A percentile compares a stretch with the other conserved stretches of the same genome.
Evolutionary conservation across 257 asterid genomes (phyloP).

Genomic region (Jacaranda copaia): DNA sequence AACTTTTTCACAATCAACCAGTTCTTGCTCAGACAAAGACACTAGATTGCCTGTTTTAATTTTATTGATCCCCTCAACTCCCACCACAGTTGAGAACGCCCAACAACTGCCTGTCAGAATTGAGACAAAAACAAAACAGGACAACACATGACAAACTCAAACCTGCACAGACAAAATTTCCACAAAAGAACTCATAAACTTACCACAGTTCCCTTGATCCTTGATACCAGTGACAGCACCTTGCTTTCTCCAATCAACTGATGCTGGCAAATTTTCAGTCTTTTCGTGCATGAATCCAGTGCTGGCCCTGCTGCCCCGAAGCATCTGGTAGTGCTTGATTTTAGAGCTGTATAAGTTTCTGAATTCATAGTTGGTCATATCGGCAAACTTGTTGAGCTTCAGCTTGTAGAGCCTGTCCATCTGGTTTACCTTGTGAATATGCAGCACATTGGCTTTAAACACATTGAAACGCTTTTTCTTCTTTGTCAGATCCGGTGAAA

Average conservation of each 20-base stretch:
- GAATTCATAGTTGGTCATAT: conserved; percentile 81
- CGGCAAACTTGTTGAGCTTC: conserved; percentile 79
- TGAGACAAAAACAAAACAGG: not conserved
- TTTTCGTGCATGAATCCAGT: conserved; percentile 67
- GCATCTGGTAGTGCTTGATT: conserved; percentile 66
- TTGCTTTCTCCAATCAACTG: conserved; percentile 84
- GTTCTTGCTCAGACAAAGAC: conserved; percentile 87
- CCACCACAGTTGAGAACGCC: conserved; percentile 93
- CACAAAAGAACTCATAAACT: conserved; percentile 20
- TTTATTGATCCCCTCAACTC: conserved; percentile 90
- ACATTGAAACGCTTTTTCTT: conserved; percentile 79
- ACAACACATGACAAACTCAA: not conserved
- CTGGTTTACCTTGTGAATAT: conserved; percentile 68
- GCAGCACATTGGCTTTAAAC: conserved; percentile 77
- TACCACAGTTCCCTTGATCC: conserved; percentile 91
- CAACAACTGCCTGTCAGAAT: conserved; percentile 79
- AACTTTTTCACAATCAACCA: conserved; percentile 81
- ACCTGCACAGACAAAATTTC: not conserved
- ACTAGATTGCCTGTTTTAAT: conserved; percentile 68
- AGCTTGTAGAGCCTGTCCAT: conserved; percentile 85
- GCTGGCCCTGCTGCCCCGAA: conserved; percentile 50
- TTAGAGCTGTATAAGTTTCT: conserved; percentile 66
- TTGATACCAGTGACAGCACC: conserved; percentile 84
- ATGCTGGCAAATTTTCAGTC: conserved; percentile 55
- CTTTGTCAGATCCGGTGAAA: conserved; percentile 68